Base-by-base conservation (phyloP, 1,139 yeast species). In the Taphrina deformans region DNA sequence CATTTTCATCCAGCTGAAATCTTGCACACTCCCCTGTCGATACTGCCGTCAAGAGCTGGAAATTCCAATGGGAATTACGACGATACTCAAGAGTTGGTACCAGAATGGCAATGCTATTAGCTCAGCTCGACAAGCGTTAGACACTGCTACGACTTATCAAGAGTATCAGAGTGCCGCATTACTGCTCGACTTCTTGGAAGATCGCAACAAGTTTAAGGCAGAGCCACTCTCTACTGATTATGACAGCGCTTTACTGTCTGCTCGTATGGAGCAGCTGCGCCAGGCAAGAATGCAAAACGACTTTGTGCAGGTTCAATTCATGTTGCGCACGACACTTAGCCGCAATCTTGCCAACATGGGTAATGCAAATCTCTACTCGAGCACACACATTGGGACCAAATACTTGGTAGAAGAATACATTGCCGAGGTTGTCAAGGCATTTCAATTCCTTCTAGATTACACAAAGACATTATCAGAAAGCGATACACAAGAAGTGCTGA, bases 291-390 rank as follows among this genome's bases (percentile, higher is more conserved):
- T 75, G 29, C 72, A 78, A 10, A 80, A 82, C 35, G 89, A 93
- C 72, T 83, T 82, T 71, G 80, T 83, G 65, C 79, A 82, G 53
- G 76, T 93, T 41, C 76, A 92, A 26, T 89, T 89, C 72, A 78
- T 89, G 27, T 84, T 93, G 9, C 77, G 98, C 65, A 92, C 97
- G 0, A 85, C 88, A 35, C 87, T 97, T 89, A 83, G 85, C 10
- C 79, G 99, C 69, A 89, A 91, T 73, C 76, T 90, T 67, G 98
- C 96, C 0, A 88, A 90, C 70, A 89, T 91, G 81, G 96, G 96
- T 0, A 89, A 91, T 74, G 83, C 86, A 24, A 83, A 86, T 71
- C 79, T 93, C 21, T 93, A 89, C 74, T 78, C 87, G 52, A 89
- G 88, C 71, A 84, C 93, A 1, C 86, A 85, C 72, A 87, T 88